phyloP scores from a whole-genome alignment of 2,329 filamentous ascomycete genomes.

The Diaporthe batatas region DNA sequence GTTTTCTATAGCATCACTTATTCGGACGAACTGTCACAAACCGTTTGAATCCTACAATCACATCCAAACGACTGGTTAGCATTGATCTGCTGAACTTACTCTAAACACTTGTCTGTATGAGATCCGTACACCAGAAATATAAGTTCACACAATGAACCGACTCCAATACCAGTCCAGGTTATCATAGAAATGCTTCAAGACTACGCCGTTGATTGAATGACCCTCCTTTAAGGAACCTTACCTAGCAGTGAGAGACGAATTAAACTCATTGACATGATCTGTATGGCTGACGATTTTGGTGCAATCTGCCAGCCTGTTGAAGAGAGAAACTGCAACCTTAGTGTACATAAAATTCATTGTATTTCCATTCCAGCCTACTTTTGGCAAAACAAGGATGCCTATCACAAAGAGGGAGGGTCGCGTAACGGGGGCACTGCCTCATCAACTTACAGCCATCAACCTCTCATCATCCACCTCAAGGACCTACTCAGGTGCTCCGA shows the following conservation, averaged over 20 bases:
- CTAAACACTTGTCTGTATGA: not conserved
- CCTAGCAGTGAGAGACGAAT: too few relatives aligned
- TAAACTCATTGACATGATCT: too few relatives aligned
- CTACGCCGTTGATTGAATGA: too few relatives aligned
- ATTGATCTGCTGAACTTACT: slow-evolving; percentile 1
- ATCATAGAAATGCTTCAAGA: too few relatives aligned
- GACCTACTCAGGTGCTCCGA: not conserved
- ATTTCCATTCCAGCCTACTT: not conserved
- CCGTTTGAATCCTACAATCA: not conserved
- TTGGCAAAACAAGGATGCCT: not conserved
- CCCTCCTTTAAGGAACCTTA: too few relatives aligned
- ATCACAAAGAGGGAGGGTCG: not conserved
- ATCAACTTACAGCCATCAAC: not conserved
- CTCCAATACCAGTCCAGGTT: too few relatives aligned
- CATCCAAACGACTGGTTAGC: not conserved
- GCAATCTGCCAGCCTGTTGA: not conserved
- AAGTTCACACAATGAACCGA: too few relatives aligned
- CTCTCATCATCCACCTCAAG: not conserved
- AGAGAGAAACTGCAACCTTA: not conserved
- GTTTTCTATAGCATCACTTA: not conserved
- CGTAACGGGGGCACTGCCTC: not conserved
- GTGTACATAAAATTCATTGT: too few relatives aligned
- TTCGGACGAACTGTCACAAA: not conserved
- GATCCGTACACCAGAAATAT: too few relatives aligned
- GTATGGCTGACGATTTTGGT: not conserved